Evolutionary conservation across 306 rosid genomes (phyloP).

Genomic region (Corylus heterophylla): DNA sequence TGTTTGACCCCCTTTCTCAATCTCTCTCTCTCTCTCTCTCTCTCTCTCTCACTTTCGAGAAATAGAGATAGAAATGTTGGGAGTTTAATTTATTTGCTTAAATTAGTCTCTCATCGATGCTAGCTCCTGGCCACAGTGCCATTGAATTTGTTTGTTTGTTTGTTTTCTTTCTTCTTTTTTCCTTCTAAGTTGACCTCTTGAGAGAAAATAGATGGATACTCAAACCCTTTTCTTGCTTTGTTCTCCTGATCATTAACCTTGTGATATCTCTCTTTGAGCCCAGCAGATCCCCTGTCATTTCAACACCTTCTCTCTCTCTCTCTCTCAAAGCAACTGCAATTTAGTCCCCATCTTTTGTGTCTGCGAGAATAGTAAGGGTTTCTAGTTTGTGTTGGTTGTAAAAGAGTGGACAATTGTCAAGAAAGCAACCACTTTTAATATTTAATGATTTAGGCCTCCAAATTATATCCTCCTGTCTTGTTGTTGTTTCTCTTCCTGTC

Average conservation of each 20-base stretch:
- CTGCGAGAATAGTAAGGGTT: background rate
- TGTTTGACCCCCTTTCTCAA: background rate
- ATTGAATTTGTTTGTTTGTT: conserved; percentile 19
- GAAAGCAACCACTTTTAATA: conserved; percentile 8
- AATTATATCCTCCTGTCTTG: conserved; percentile 10
- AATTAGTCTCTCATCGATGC: conserved; percentile 23
- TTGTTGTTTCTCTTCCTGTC: conserved; percentile 13
- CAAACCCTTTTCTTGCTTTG: background rate
- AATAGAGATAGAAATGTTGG: conserved; percentile 26
- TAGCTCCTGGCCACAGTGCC: conserved; percentile 26
- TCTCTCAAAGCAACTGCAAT: conserved; percentile 14
- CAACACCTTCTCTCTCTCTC: background rate
- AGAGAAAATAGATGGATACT: no score
- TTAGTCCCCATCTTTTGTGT: background rate
- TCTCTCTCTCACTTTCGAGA: conserved; percentile 32
- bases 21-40: background rate
- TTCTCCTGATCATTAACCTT: background rate
- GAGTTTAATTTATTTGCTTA: conserved; percentile 32
- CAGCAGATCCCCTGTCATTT: background rate
- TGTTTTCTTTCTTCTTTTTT: background rate
- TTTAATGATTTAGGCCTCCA: conserved; percentile 6
- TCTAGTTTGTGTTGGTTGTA: background rate
- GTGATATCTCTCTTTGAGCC: background rate
- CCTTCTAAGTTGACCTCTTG: conserved; percentile 11
- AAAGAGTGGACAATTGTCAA: conserved; percentile 13